Percentiles rank a stretch among this genome's conserved stretches.
Evolutionary conservation across 768 basidiomycete species (phyloP).

Genomic region (Amanita exitialis): DNA sequence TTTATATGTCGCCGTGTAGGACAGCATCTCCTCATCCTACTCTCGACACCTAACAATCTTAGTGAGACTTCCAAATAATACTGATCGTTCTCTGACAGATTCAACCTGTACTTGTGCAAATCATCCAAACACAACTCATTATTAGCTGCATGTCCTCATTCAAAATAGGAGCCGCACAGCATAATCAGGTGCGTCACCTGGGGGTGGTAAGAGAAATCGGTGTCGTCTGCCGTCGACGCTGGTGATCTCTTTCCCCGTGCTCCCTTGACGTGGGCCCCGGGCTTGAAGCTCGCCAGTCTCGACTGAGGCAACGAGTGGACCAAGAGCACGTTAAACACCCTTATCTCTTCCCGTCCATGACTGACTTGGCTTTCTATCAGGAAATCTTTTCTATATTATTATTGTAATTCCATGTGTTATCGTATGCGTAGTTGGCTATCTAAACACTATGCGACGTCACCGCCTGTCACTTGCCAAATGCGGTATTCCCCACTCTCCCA

Average conservation of each 20-base stretch:
- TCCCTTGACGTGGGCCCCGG: constrained; percentile 4
- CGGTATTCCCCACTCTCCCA: too few species aligned
- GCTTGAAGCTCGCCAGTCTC: constrained; percentile 5
- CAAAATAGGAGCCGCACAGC: neutral
- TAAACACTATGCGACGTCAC: too few species aligned
- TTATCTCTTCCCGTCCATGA: too few species aligned
- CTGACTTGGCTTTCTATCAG: too few species aligned
- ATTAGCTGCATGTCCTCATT: neutral
- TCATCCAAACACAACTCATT: neutral
- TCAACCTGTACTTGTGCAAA: neutral
- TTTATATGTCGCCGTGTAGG: too few species aligned
- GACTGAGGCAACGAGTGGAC: neutral
- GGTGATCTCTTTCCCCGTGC: neutral
- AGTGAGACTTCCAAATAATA: neutral
- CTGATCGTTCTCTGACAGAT: neutral
- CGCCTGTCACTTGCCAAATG: too few species aligned
- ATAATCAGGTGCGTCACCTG: neutral
- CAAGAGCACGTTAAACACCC: neutral
- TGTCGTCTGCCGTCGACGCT: neutral
- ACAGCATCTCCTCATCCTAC: too few species aligned
- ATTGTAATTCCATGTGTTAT: too few species aligned
- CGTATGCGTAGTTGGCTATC: too few species aligned
- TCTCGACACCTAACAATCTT: neutral
- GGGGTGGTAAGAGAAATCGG: neutral
- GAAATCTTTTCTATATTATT: too few species aligned